Percentiles rank a stretch among this genome's conserved stretches.
Evolutionary conservation across 1,139 yeast genomes (phyloP).

Genomic region (Sugiyamaella castrensis): DNA sequence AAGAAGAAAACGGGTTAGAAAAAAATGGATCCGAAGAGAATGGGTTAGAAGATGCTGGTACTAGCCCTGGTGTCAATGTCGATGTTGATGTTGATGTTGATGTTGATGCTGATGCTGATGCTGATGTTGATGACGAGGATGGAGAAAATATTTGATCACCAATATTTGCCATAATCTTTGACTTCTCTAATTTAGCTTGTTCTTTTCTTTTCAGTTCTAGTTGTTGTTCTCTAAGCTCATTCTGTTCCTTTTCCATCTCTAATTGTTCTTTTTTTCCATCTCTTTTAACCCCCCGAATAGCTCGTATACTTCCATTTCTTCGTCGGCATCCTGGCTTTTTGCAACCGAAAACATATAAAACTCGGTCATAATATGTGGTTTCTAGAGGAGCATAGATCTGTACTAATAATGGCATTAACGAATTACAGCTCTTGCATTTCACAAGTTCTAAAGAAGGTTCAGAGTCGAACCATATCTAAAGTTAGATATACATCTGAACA

Average conservation of each 20-base stretch:
- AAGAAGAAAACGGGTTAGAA: conserved; percentile 18
- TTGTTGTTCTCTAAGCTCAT: conserved; percentile 43
- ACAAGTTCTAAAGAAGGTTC: conserved; percentile 52
- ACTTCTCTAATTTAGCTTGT: conserved; percentile 24
- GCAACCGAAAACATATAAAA: conserved; percentile 77
- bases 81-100: conserved; percentile 23
- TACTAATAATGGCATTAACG: conserved; percentile 60
- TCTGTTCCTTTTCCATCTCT: conserved; percentile 45
- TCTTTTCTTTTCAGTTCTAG: conserved; percentile 36
- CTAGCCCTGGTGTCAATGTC: conserved; percentile 27
- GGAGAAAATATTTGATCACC: conserved; percentile 34
- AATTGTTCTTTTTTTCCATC: conserved; percentile 48
- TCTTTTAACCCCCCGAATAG: conserved; percentile 68
- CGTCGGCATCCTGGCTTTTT: conserved; percentile 59
- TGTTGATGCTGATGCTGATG: conserved; percentile 32
- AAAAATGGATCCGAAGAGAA: conserved; percentile 26
- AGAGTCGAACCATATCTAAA: conserved; percentile 50
- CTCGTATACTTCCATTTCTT: conserved; percentile 65
- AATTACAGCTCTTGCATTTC: conserved; percentile 63
- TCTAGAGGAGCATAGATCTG: conserved; percentile 78
- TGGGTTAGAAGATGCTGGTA: conserved; percentile 27
- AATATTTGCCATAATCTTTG: conserved; percentile 16
- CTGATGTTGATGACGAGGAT: conserved; percentile 8
- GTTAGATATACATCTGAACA: conserved; percentile 5
- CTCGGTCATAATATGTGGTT: conserved; percentile 71